A percentile compares a stretch with the other conserved stretches of the same genome.
These are phyloP conservation scores for Xylaria telfairii DNA, from an alignment of 495 filamentous ascomycete genomes.

Conservation along the genomic window DNA sequence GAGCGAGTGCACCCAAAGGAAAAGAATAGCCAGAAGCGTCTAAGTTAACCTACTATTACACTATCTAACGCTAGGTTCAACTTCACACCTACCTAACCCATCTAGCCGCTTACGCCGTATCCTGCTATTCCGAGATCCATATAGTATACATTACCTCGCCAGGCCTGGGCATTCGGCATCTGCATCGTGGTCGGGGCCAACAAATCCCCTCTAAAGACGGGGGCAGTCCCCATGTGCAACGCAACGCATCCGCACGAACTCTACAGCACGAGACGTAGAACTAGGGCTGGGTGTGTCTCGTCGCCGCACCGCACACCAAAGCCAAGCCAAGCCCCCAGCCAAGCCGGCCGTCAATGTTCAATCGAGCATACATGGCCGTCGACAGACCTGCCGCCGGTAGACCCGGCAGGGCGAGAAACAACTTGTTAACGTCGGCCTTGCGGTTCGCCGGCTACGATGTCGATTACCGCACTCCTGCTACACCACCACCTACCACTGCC, in stretches of 20 bases:
- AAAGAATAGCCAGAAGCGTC: no score
- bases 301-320: not conserved
- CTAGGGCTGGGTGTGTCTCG: no score
- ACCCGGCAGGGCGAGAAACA: slow-evolving; percentile 2
- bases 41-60: no score
- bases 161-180: no score
- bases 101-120: not conserved
- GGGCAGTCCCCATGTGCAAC: not conserved
- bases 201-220: no score
- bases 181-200: no score
- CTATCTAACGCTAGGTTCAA: no score
- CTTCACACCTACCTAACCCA: not conserved
- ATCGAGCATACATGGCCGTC: slow-evolving; percentile 16
- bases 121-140: not conserved
- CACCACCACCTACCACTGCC: no score
- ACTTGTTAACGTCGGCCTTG: slow-evolving; percentile 16
- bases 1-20: no score
- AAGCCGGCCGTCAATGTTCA: not conserved
- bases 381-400: not conserved
- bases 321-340: not conserved
- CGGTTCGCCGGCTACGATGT: slow-evolving; percentile 19
- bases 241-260: no score
- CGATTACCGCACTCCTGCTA: not conserved
- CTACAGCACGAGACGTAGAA: no score
- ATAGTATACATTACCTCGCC: no score